Base-by-base conservation (phyloP, 2,329 filamentous ascomycete genomes). In the Aspergillus tubingensis region DNA sequence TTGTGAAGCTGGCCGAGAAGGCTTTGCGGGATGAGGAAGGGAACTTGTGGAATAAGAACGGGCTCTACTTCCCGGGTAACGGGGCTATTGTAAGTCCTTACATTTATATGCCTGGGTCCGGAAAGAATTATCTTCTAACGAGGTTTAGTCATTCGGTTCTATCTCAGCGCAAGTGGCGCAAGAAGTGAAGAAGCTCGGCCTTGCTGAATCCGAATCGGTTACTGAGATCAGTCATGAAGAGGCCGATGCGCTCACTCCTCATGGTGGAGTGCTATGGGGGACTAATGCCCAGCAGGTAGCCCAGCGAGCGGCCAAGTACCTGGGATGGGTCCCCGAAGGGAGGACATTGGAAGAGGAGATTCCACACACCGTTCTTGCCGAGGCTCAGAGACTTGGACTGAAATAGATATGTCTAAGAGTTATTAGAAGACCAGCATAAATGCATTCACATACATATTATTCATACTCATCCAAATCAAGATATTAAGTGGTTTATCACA, bases 1-100 rank as follows among this genome's bases (percentile, higher is more conserved):
- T 83, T 63, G 69, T 85, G 1, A 73, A 80, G 8, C 77, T 85
- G 17, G 78, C 82, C 8, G 79, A 81, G 43, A 80, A 82, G 2
- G 80, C 81, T 8, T 54, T 55, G 0, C 61, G 63, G 0, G 61
- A 67, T 10, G 66, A 63, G 6, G 58, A 68, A 10, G 64, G 63
- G 2, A 58, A 65, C 2, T 36, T 76, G 0, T 81, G 79, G 79
- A 74, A 76, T 8, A 62, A 72, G 38, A 65, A 78, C n/a, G 78
- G 77, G 0, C 54, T 80, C 13, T 80, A 79, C 57, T 65, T 80
- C 2, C 65, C 63, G 3, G 68, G 65, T 10, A 64, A 63, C 43
- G 68, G 61, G 1, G 55, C 36, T 11, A 49, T 74, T 60, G 73
- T 74, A 62, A 64, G 69, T 63, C 7, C 11, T 8, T 36, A 36